These are phyloP conservation scores for Leccinum ochraceum DNA, from an alignment of 768 basidiomycete species.

Conservation along the genomic window DNA sequence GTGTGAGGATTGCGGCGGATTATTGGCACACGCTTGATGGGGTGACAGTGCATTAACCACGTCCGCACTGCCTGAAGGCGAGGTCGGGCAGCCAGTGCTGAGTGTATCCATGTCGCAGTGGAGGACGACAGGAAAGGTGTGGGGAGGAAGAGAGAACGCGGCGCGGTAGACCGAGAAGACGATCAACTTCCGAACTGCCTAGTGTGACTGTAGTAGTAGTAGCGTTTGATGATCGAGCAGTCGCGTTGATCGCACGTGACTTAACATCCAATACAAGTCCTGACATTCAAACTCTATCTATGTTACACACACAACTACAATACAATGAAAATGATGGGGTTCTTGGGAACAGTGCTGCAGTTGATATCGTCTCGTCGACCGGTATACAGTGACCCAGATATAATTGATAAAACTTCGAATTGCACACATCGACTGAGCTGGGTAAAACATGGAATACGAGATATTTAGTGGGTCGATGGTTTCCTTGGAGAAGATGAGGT, in stretches of 20 bases:
- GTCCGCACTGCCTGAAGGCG: constrained; percentile 39
- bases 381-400: background rate
- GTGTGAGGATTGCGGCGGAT: constrained; percentile 54
- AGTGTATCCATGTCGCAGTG: constrained; percentile 21
- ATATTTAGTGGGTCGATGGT: constrained; percentile 10
- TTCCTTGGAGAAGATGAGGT: constrained; percentile 18
- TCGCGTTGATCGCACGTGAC: constrained; percentile 36
- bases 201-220: too few relatives aligned
- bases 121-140: background rate
- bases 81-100: constrained; percentile 28
- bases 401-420: background rate
- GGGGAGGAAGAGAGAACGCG: background rate
- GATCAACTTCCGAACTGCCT: background rate
- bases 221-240: constrained; percentile 20
- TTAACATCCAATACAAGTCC: background rate
- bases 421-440: background rate
- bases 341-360: background rate
- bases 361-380: background rate
- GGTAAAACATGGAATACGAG: background rate
- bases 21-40: constrained; percentile 47
- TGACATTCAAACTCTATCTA: background rate
- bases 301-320: background rate
- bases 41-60: constrained; percentile 40
- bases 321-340: constrained; percentile 10
- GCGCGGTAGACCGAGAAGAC: background rate